phyloP scores from a whole-genome alignment of 202 grass and related monocot species.

The Setaria italica region DNA sequence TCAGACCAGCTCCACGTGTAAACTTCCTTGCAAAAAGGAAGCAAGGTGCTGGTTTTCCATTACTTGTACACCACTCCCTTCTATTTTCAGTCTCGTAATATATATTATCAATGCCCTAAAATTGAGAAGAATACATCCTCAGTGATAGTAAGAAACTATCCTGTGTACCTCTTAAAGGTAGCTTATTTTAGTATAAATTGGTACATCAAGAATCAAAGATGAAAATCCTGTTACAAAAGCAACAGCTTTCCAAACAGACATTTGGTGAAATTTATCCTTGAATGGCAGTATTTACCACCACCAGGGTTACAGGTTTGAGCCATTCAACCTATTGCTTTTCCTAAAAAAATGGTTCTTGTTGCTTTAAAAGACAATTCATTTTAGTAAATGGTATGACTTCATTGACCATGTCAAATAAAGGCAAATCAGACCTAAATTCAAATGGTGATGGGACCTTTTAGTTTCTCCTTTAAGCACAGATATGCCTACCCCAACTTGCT shows the following conservation, averaged over 20 bases:
- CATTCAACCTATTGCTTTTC: slow-evolving; percentile 14
- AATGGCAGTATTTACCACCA: background rate
- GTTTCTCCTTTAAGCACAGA: slow-evolving; percentile 20
- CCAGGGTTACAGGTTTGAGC: background rate
- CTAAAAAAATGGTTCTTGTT: background rate
- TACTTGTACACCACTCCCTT: slow-evolving; percentile 91
- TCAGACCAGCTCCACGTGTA: slow-evolving; percentile 78
- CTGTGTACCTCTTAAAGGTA: slow-evolving; percentile 10
- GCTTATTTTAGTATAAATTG: slow-evolving; percentile 24
- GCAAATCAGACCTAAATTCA: background rate
- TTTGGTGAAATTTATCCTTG: slow-evolving; percentile 5
- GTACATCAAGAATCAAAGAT: slow-evolving; percentile 25
- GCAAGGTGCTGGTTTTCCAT: slow-evolving; percentile 75
- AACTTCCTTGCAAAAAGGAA: slow-evolving; percentile 99
- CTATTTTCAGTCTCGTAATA: slow-evolving; percentile 96
- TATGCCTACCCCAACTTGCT: background rate
- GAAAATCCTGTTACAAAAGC: slow-evolving; percentile 33
- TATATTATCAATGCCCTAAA: slow-evolving; percentile 95
- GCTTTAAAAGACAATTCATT: slow-evolving; percentile 7
- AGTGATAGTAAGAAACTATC: slow-evolving; percentile 31
- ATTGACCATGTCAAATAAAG: slow-evolving; percentile 14
- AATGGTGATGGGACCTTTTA: background rate
- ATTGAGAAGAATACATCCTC: slow-evolving; percentile 37
- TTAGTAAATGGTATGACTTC: background rate
- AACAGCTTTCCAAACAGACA: background rate